Percentiles rank a stretch among this genome's conserved stretches.
Conservation (phyloP, 345 rosid species). For the Pugionium cornutum region DNA sequence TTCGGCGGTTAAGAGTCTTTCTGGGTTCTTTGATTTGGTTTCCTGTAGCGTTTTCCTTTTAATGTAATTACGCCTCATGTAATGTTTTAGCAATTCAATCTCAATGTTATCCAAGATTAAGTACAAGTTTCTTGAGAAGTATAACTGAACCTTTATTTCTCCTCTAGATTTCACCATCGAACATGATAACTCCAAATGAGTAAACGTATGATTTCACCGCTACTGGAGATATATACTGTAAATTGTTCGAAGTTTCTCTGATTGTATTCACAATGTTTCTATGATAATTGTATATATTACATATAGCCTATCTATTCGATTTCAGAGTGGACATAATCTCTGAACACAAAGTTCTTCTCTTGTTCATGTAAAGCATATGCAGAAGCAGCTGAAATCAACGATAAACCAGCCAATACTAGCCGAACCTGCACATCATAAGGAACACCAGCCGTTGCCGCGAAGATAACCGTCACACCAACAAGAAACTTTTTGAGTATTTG, state of each 20-base stretch:
- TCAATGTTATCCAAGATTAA: too few species aligned
- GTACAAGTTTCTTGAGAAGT: too few species aligned
- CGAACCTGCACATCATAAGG: constrained; percentile 65
- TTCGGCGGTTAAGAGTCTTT: too few species aligned
- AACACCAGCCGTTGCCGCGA: constrained; percentile 61
- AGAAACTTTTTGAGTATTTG: constrained; percentile 66
- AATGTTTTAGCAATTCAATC: too few species aligned
- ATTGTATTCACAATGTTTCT: constrained; percentile 16
- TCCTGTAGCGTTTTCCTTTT: too few species aligned
- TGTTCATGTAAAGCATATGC: constrained; percentile 63
- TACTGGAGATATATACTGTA: neutral
- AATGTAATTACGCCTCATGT: too few species aligned
- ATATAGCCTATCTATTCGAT: constrained; percentile 50
- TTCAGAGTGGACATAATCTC: constrained; percentile 84
- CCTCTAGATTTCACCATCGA: too few species aligned
- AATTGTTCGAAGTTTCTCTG: neutral
- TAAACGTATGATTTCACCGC: too few species aligned
- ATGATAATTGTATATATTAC: constrained; percentile 16
- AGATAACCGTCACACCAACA: constrained; percentile 54
- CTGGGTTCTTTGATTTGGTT: too few species aligned
- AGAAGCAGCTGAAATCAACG: constrained; percentile 50
- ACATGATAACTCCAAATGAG: too few species aligned
- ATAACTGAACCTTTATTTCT: too few species aligned
- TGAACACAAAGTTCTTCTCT: constrained; percentile 71
- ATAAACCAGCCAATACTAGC: constrained; percentile 57